Evolutionary conservation across 768 basidiomycete genomes (phyloP), one percentile per base, ranked within the genome.

Genomic region (Leccinum imitatum): DNA sequence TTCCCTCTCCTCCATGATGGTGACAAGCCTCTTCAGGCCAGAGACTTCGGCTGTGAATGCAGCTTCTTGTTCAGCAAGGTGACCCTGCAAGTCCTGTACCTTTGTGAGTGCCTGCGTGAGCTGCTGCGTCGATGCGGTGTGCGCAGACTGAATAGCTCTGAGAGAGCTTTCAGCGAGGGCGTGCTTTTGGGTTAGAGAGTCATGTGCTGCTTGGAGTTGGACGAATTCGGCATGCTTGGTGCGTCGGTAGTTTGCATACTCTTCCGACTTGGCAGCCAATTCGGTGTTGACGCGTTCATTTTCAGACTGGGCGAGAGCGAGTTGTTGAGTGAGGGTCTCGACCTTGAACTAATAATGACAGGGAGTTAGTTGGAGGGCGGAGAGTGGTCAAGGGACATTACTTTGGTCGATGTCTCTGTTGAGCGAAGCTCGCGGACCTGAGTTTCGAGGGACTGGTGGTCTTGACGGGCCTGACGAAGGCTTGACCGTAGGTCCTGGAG

Each of bases 161-260:
- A 94, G 80, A 5, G 87, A 84, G 46, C 85, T 80, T 66, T 90
- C 85, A 0, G 85, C 76, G 37, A 90, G 80, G 0, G 85, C 80
- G 60, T 87, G 83, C 6, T 83, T 69, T 69, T 93, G 86, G 2
- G 83, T 81, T 2, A 90, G 76, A 4, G 86, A 76, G 69, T 97
- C 93, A 60, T 91, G 83, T 17, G 89, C 81, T 5, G 89, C 80
- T 71, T 95, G 93, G 1, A 96, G 79, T 33, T 82, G 83, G 17
- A 86, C 77, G 54, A 92, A 78, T 68, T 95, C 91, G 5, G 87
- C 83, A 63, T 91, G 90, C 74, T 93, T 93, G 27, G 83, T 78
- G 39, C 90, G 88, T 54, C 94, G 83, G 71, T 92, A 92, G 69
- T 85, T 90, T 6, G 90, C 82, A 65, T 87, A 95, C 67, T 95